Evolutionary conservation across 1,284 basidiomycete species (phyloP).

Genomic region (Ceratobasidium sp.): DNA sequence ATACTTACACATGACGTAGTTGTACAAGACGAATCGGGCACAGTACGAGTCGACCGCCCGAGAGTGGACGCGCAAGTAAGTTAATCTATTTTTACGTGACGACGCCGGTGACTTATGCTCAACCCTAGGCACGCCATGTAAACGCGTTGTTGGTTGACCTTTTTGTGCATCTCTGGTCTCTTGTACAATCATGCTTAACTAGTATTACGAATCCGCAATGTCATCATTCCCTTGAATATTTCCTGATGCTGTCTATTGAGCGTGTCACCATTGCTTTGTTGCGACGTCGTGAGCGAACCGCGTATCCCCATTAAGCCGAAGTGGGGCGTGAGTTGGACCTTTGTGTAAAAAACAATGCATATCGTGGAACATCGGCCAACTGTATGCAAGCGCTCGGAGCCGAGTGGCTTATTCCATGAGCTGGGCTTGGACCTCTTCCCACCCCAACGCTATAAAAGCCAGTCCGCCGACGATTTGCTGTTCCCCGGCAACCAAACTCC

Average conservation of each 20-base stretch:
- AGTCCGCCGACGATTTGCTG: background rate
- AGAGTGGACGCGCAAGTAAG: conserved; percentile 98
- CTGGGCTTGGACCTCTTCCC: conserved; percentile 5
- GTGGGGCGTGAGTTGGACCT: conserved; percentile 17
- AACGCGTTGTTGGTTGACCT: conserved; percentile 21
- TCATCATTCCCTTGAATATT: conserved; percentile 33
- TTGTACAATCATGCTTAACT: conserved; percentile 39
- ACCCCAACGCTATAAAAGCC: conserved; percentile 24
- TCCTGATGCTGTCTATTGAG: background rate
- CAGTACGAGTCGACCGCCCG: conserved; percentile 94
- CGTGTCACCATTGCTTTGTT: conserved; percentile 1
- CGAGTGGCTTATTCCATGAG: background rate
- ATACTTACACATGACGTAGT: conserved; percentile 63
- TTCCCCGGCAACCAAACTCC: conserved; percentile 19
- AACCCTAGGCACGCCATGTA: conserved; percentile 40
- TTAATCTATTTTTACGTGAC: conserved; percentile 48
- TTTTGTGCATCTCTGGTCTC: conserved; percentile 23
- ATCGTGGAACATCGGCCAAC: background rate
- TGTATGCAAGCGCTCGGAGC: conserved; percentile 16
- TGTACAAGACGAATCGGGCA: conserved; percentile 95
- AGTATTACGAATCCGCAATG: conserved; percentile 36
- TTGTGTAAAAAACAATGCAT: conserved; percentile 29
- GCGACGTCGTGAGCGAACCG: background rate
- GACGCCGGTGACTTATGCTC: background rate
- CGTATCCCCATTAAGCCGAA: conserved; percentile 24